Evolutionary conservation across 192 early-diverging fungal genomes (phyloP).

Genomic region (Mortierella claussenii): DNA sequence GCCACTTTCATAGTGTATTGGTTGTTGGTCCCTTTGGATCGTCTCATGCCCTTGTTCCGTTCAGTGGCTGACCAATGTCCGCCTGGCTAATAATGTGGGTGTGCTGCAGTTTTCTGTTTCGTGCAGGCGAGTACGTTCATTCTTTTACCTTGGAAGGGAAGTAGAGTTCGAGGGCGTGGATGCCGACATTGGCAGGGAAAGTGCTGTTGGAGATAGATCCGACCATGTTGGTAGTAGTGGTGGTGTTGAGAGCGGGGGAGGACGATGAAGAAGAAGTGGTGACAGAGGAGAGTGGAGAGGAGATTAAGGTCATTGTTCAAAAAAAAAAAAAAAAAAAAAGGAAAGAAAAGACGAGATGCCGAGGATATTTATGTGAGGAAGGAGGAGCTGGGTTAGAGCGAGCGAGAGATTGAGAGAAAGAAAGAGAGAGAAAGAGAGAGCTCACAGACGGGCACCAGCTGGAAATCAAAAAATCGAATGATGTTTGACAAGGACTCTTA

Average conservation of each 20-base stretch:
- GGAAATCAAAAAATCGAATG: background rate
- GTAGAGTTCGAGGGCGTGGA: constrained; percentile 75
- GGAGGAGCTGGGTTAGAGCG: background rate
- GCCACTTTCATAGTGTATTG: too few species aligned
- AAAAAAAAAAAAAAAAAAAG: background rate
- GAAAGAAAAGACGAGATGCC: background rate
- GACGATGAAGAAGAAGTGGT: constrained; percentile 12
- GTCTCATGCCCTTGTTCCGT: too few species aligned
- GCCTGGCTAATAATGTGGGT: too few species aligned
- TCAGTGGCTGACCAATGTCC: too few species aligned
- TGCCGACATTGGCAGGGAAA: constrained; percentile 70
- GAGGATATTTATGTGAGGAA: background rate
- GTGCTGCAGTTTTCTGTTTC: too few species aligned
- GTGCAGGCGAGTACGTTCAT: background rate
- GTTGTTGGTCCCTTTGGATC: too few species aligned
- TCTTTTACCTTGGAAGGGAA: constrained; percentile 59
- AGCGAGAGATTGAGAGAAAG: too few species aligned
- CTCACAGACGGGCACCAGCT: too few species aligned
- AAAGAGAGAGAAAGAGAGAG: too few species aligned
- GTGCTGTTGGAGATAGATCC: constrained; percentile 41
- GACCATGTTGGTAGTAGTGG: constrained; percentile 24
- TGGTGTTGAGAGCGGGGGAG: background rate
- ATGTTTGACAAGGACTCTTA: background rate
- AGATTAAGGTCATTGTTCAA: background rate
- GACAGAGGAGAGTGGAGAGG: constrained; percentile 1